Conservation (phyloP, 2,329 filamentous ascomycete genomes). For the Scorias spongiosa region DNA sequence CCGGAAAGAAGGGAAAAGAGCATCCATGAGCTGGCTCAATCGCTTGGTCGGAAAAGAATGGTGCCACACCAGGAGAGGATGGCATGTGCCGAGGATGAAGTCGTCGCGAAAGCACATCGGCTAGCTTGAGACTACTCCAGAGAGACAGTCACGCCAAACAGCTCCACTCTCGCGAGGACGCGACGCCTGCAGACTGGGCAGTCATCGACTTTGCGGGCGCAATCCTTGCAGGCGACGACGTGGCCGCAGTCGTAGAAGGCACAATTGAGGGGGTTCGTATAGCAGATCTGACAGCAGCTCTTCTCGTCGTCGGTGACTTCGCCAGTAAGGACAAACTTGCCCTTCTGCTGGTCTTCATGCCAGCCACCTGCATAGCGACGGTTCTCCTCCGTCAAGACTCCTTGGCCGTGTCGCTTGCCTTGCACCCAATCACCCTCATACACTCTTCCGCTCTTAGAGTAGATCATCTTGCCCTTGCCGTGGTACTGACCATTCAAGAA, state of each 20-base stretch:
- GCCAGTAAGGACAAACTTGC: constrained; percentile 47
- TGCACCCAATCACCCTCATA: constrained; percentile 44
- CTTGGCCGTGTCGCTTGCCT: constrained; percentile 46
- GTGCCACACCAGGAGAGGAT: too few species aligned
- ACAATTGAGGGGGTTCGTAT: constrained; percentile 42
- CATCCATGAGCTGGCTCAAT: too few species aligned
- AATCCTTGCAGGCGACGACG: constrained; percentile 44
- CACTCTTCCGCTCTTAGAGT: constrained; percentile 47
- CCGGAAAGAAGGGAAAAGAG: too few species aligned
- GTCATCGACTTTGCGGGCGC: constrained; percentile 41
- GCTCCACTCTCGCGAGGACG: constrained; percentile 42
- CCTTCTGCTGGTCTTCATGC: constrained; percentile 43
- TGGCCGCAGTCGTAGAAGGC: constrained; percentile 50
- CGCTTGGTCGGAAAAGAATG: too few species aligned
- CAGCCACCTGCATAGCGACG: constrained; percentile 48
- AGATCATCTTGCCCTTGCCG: constrained; percentile 42
- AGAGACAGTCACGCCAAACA: constrained; percentile 24
- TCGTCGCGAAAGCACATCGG: too few species aligned
- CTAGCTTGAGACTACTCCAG: background rate
- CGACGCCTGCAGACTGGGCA: constrained; percentile 47
- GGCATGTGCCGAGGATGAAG: too few species aligned
- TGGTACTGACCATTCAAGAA: constrained; percentile 39
- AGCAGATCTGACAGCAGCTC: constrained; percentile 46
- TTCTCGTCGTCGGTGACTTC: constrained; percentile 46
- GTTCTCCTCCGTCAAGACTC: constrained; percentile 39